Evolutionary conservation across 192 early-diverging fungal species (phyloP).

Genomic region (Backusella circina): DNA sequence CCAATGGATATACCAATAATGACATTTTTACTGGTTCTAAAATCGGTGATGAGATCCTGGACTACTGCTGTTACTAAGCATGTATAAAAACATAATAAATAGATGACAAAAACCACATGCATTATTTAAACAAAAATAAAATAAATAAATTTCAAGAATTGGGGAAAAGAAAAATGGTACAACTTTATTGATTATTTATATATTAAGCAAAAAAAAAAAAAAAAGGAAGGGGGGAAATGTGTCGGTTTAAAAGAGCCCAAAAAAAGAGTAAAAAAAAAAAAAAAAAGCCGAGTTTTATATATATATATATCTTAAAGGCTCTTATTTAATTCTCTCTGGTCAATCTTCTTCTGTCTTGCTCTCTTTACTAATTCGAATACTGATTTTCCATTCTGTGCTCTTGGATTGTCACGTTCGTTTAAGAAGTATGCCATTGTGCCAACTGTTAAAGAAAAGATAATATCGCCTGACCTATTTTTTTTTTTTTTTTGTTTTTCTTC

Average conservation of each 20-base stretch:
- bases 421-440: slow-evolving; percentile 52
- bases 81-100: background rate
- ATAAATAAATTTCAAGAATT: too few species aligned
- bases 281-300: background rate
- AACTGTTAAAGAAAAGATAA: slow-evolving; percentile 47
- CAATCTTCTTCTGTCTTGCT: slow-evolving; percentile 29
- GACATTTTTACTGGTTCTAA: background rate
- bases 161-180: too few species aligned
- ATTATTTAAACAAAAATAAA: too few species aligned
- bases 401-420: slow-evolving; percentile 50
- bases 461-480: slow-evolving; percentile 42
- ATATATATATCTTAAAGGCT: background rate
- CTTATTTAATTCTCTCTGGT: slow-evolving; percentile 23
- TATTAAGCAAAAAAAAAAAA: too few species aligned
- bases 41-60: background rate
- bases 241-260: background rate
- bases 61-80: background rate
- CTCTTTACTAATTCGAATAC: slow-evolving; percentile 41
- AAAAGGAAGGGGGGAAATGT: too few species aligned
- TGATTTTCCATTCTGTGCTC: slow-evolving; percentile 43
- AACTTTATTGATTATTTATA: too few species aligned
- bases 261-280: background rate
- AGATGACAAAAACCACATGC: background rate
- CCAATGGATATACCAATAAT: background rate
- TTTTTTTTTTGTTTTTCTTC: background rate